These are phyloP conservation scores for Lactarius indigo DNA, from an alignment of 768 basidiomycete species.

Conservation along the genomic window DNA sequence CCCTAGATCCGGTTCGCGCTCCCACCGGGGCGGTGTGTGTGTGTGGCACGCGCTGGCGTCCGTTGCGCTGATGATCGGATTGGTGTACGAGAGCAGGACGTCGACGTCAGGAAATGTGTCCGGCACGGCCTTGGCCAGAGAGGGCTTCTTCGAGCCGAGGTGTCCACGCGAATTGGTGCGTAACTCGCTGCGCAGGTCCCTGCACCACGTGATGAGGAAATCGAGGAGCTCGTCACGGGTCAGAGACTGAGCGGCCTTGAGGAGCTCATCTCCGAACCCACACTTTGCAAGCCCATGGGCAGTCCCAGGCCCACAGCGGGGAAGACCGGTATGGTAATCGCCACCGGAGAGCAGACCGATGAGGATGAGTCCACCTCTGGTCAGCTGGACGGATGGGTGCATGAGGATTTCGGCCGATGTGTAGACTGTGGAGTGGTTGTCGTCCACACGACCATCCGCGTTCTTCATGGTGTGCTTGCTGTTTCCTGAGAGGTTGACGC, in stretches of 20 bases:
- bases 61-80: slow-evolving; percentile 71
- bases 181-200: slow-evolving; percentile 58
- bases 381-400: slow-evolving; percentile 51
- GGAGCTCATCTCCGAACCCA: slow-evolving; percentile 71
- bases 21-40: slow-evolving; percentile 39
- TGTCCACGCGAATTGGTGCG: slow-evolving; percentile 62
- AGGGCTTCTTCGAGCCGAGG: slow-evolving; percentile 59
- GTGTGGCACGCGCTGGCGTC: slow-evolving; percentile 33
- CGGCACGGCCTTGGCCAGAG: slow-evolving; percentile 61
- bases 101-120: slow-evolving; percentile 69
- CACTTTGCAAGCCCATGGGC: slow-evolving; percentile 77
- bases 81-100: slow-evolving; percentile 71
- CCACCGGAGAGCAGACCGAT: slow-evolving; percentile 87
- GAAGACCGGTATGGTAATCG: slow-evolving; percentile 76
- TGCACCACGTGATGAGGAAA: slow-evolving; percentile 64
- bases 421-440: slow-evolving; percentile 56
- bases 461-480: slow-evolving; percentile 58
- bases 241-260: slow-evolving; percentile 51
- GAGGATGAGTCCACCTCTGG: slow-evolving; percentile 65
- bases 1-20: slow-evolving; percentile 60
- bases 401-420: slow-evolving; percentile 38
- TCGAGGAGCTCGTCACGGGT: slow-evolving; percentile 38
- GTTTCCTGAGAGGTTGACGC: slow-evolving; percentile 71
- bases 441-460: slow-evolving; percentile 63
- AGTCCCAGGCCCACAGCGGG: slow-evolving; percentile 63